phyloP scores from a whole-genome alignment of 106 monocot genomes.

The Dendrobium officinale region DNA sequence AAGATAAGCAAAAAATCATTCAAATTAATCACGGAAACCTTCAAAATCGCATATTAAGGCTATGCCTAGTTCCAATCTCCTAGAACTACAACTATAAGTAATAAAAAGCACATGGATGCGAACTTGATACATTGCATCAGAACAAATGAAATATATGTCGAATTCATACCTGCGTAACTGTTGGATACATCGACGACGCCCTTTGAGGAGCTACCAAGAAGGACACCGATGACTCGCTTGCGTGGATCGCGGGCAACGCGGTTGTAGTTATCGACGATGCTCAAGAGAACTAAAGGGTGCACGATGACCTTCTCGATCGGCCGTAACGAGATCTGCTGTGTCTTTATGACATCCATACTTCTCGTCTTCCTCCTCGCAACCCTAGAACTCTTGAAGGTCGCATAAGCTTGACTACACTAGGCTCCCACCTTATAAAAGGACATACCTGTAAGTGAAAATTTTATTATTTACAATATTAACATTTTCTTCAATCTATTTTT shows the following conservation, averaged over 20 bases:
- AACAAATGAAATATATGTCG: background rate
- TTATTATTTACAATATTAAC: too few relatives aligned
- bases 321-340: constrained; percentile 78
- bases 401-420: too few relatives aligned
- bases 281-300: constrained; percentile 89
- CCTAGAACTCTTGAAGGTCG: background rate
- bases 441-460: too few relatives aligned
- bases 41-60: background rate
- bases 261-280: constrained; percentile 99
- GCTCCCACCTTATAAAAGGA: background rate
- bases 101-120: background rate
- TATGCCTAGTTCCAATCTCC: background rate
- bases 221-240: constrained; percentile 95
- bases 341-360: constrained; percentile 91
- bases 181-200: constrained; percentile 96
- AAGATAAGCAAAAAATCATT: background rate
- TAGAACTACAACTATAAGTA: background rate
- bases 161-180: constrained; percentile 72
- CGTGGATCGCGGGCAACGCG: constrained; percentile 82
- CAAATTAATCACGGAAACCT: background rate
- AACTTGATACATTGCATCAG: background rate
- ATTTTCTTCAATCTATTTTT: too few relatives aligned
- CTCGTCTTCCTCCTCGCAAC: background rate
- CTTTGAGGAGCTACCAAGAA: constrained; percentile 74
- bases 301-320: constrained; percentile 89